These are phyloP conservation scores for Piper betle DNA, from an alignment of 164 flowering plant genomes.

Conservation along the genomic window DNA sequence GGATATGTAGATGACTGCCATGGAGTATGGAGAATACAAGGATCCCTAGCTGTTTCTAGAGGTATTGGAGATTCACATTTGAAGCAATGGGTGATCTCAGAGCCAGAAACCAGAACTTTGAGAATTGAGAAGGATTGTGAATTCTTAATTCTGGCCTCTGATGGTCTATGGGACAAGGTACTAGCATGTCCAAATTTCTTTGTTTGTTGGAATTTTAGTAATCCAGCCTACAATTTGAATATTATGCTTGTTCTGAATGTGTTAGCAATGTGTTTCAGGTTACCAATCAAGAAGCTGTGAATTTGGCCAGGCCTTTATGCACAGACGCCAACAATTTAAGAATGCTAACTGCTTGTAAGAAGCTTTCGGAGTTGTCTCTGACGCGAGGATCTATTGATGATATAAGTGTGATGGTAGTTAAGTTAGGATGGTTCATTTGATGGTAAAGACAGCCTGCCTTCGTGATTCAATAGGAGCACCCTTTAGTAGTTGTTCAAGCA, in stretches of 20 bases:
- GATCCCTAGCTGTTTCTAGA: conserved; percentile 80
- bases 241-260: not conserved
- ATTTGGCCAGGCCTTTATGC: conserved; percentile 37
- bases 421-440: conserved; percentile 20
- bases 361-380: conserved; percentile 46
- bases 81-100: conserved; percentile 66
- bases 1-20: conserved; percentile 64
- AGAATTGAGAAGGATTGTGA: conserved; percentile 39
- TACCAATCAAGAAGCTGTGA: conserved; percentile 74
- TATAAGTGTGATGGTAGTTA: conserved; percentile 57
- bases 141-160: conserved; percentile 79
- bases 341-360: conserved; percentile 43
- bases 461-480: not conserved
- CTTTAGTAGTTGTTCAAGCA: not conserved
- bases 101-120: conserved; percentile 50
- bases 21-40: conserved; percentile 84
- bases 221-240: not conserved
- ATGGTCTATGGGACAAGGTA: conserved; percentile 93
- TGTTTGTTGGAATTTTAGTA: not conserved
- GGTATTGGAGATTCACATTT: conserved; percentile 66
- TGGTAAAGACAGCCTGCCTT: not conserved
- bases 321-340: conserved; percentile 22
- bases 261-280: conserved; percentile 31
- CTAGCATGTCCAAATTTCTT: not conserved
- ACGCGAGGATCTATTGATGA: conserved; percentile 67